Base-by-base conservation (phyloP, 1,139 yeast species). In the Pichia sp. region DNA sequence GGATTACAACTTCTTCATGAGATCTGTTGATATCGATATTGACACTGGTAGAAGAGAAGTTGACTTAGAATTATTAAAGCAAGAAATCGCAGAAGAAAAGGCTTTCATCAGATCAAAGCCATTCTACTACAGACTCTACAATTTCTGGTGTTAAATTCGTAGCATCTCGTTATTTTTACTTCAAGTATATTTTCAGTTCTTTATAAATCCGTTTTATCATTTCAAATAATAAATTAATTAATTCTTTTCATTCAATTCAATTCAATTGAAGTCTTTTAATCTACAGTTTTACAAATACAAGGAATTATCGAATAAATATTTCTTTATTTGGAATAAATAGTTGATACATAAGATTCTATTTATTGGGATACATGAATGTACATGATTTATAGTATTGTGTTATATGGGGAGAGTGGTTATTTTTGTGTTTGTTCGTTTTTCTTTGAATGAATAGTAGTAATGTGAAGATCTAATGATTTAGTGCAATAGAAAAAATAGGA, bases 1-100 rank as follows among this genome's bases (percentile, higher is more conserved):
- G 52, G 78, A 79, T 58, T 81, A 77, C 77, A 69, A 54, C 35
- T 50, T 77, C 14, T 70, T 66, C 56, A 69, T 76, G 54, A 69
- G 73, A 48, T 72, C 79, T 31, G 61, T 66, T 39, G 79, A 81
- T 46, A 76, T 84, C 57, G 89, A 84, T 62, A 67, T 84, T 51
- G 86, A 81, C 56, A 72, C 85, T 17, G 89, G 88, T 59, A 80
- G 89, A 77, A 77, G 82, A 64, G 83, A 78, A 55, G 66, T 79
- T 48, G 89, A 83, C 61, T 66, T 82, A 60, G 87, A 82, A 53
- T 71, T 81, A 40, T 70, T 81, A 60, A 80, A 74, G 63, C 85
- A 81, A 67, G 89, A 83, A 65, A 68, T 82, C 60, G 76, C 77
- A 24, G 81, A 79, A 61, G 88, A 83, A 67, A 76, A 69, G 56